Evolutionary conservation across 2,329 filamentous ascomycete genomes (phyloP), one percentile per base, ranked within the genome.

Genomic region (Thelonectria olida): DNA sequence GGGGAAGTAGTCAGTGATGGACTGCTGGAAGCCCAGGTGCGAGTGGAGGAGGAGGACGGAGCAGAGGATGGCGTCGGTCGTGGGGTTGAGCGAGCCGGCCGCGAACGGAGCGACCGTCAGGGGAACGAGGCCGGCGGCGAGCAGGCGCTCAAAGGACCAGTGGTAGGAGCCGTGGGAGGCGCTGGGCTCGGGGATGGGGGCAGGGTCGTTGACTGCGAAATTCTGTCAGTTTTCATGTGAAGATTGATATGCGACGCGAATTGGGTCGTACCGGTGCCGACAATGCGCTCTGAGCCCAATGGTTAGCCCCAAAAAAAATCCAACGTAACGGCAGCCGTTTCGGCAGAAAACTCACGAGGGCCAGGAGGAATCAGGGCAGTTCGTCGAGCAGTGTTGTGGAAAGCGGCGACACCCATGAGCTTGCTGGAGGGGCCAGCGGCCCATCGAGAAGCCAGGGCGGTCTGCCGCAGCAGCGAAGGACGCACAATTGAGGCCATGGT

Each of bases 81-180:
- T 84, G 52, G 96, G 96, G 87, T 97, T 97, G 68, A 98, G 85
- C 38, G 92, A 92, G 74, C 94, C 94, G 62, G 92, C 90, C 63
- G 94, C 94, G 80, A 99, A 99, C 65, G 96, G 96, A 38, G 93
- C 90, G 68, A 98, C 84, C 65, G 91, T 93, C 67, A 99, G 84
- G 51, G 96, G 96, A 64, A 99, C 83, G 64, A 99, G 88, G 57
- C 88, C 91, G 58, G 88, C 90, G 58, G 93, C 90, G 71, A 98
- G 82, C 58, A 93, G 77, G 75, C 92, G 93, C 85, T 99, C 96
- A 74, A 97, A 97, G 62, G 91, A 92, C 96, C 96, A 99, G 87
- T 99, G 96, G 84, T 98, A 99, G 79, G 92, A 96, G 72, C 96
- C 96, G 82, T 99, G 92, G 57, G 88, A 83, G 41, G 95, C 89